These are phyloP conservation scores for Metschnikowia matae DNA, from an alignment of 805 yeast species.

Conservation along the genomic window DNA sequence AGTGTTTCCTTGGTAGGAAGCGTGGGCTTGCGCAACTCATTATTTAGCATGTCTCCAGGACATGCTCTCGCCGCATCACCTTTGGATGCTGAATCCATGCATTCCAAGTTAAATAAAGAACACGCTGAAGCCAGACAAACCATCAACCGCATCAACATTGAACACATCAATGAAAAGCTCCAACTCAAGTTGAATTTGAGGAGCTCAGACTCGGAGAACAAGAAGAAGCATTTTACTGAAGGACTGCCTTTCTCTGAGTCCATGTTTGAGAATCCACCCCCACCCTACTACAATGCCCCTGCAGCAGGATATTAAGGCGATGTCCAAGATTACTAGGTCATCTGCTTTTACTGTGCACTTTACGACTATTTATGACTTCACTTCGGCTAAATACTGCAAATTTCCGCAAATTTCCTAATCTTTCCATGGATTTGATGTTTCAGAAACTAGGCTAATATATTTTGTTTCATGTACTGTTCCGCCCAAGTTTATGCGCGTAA, in stretches of 20 bases:
- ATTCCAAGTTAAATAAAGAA: constrained; percentile 2
- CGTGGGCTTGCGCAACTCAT: constrained; percentile 39
- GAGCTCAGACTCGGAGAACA: not conserved
- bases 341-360: not conserved
- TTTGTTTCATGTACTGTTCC: not conserved
- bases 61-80: constrained; percentile 28
- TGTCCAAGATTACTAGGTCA: not conserved
- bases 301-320: constrained; percentile 10
- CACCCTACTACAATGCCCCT: constrained; percentile 18
- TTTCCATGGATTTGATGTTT: not conserved
- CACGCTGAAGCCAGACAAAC: constrained; percentile 25
- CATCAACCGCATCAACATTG: constrained; percentile 26
- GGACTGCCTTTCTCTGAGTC: constrained; percentile 1
- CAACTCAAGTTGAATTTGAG: constrained; percentile 7
- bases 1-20: constrained; percentile 26
- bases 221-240: constrained; percentile 2
- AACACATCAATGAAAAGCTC: constrained; percentile 24
- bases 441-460: not conserved
- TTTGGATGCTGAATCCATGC: constrained; percentile 16
- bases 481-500: not conserved
- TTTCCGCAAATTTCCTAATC: not conserved
- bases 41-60: constrained; percentile 27
- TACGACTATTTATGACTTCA: constrained; percentile 1
- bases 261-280: constrained; percentile 16
- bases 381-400: not conserved